Evolutionary conservation across 1,284 basidiomycete species (phyloP), one percentile per base, ranked within the genome.

Genomic region (Pseudozyma thailandica): DNA sequence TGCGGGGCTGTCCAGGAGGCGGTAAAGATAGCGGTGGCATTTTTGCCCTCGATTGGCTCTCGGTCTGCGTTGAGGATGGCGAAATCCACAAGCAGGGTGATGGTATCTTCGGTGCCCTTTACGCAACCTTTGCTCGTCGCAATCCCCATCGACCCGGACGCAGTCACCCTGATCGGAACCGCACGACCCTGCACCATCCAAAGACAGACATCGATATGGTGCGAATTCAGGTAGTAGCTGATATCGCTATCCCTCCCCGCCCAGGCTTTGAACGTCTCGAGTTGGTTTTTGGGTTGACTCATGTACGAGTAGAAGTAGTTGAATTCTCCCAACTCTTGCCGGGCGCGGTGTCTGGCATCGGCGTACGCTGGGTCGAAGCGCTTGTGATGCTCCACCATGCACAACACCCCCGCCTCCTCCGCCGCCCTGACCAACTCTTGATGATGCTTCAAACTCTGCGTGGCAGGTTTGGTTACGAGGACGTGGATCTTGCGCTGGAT

Each of bases 1-100:
- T 84, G 75, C 0, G 85, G 85, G 0, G 85, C 85, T 1, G 85
- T 82, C 85, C 85, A 81, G 23, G 59, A 65, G 15, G 93, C 93
- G 4, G 93, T 94, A 85, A 94, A 96, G 3, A 95, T 91, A 0
- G 87, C 92, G 0, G 90, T 92, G 20, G 91, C 91, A 57, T 85
- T 52, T 39, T 79, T 79, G 25, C 53, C 71, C 13, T 46, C 82
- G 21, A 82, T 79, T 26, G 77, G 87, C 84, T 92, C 90, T 10
- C 87, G 81, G 61, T 86, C 3, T 2, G 25, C 86, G 65, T 88
- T 13, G 35, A 75, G 85, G 48, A 90, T 92, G 79, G 91, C 89
- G 91, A 93, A 96, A 82, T 95, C 93, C 33, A 94, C 93, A 52
- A 96, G 86, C 23, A 95, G 89, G 3, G 93, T 94, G 84, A 96